Evolutionary conservation across 1,284 basidiomycete genomes (phyloP).

Genomic region (Boletellus deceptivus): DNA sequence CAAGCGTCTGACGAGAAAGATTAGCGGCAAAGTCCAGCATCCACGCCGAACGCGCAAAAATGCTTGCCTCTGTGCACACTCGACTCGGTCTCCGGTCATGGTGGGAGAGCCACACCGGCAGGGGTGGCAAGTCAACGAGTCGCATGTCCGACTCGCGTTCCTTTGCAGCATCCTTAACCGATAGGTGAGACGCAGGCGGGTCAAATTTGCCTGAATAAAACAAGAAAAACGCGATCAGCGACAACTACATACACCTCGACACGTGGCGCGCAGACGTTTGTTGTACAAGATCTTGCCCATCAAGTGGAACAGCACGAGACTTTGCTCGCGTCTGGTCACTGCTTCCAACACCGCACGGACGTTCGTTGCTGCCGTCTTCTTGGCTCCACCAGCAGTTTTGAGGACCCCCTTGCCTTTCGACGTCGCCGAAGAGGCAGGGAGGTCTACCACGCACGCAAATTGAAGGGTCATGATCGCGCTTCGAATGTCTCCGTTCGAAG

Average conservation of each 20-base stretch:
- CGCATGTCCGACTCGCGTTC: constrained; percentile 54
- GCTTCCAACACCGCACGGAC: constrained; percentile 55
- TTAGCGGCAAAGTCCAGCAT: too few species aligned
- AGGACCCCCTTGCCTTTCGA: constrained; percentile 31
- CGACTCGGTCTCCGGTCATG: constrained; percentile 72
- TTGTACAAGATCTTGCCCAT: constrained; percentile 95
- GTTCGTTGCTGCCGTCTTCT: neutral
- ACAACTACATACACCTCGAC: neutral
- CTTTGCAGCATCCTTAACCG: constrained; percentile 54
- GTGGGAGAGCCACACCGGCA: constrained; percentile 56
- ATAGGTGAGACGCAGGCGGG: constrained; percentile 49
- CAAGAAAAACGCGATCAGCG: constrained; percentile 8
- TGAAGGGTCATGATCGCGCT: constrained; percentile 92
- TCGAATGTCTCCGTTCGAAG: constrained; percentile 87
- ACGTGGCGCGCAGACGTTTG: constrained; percentile 60
- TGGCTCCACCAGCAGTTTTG: constrained; percentile 19
- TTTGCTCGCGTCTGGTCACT: constrained; percentile 81
- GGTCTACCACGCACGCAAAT: constrained; percentile 60
- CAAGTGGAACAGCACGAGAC: constrained; percentile 87
- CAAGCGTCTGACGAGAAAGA: constrained; percentile 52
- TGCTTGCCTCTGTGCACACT: constrained; percentile 78
- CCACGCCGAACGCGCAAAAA: neutral
- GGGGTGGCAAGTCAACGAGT: constrained; percentile 48
- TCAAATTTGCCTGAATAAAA: constrained; percentile 65
- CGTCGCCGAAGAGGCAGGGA: constrained; percentile 21